Evolutionary conservation across 495 filamentous ascomycete genomes (phyloP).

Genomic region (Aspergillus leporis): DNA sequence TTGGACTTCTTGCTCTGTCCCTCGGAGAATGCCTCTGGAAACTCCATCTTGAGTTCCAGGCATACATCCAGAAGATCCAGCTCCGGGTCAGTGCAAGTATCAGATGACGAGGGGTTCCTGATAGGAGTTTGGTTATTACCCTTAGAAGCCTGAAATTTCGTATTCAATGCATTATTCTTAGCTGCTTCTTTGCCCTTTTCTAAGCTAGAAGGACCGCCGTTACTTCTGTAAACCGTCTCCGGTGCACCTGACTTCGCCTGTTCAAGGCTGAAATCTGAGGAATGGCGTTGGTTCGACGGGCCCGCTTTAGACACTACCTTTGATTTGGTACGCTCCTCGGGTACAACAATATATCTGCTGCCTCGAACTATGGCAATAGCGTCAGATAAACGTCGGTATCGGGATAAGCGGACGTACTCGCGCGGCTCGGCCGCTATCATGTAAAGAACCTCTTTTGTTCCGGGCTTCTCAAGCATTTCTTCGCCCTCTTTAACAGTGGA

Average conservation of each 20-base stretch:
- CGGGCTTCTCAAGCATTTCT: not conserved
- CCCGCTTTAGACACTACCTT: not conserved
- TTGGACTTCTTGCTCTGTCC: conserved; percentile 5
- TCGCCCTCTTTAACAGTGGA: not conserved
- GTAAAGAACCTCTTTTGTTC: conserved; percentile 5
- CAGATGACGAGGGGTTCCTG: not conserved
- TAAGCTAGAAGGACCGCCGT: not conserved
- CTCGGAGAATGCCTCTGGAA: not conserved
- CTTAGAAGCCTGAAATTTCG: not conserved
- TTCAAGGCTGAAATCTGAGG: not conserved
- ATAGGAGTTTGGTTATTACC: not conserved
- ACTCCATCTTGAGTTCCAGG: not conserved
- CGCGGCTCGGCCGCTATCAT: conserved; percentile 5
- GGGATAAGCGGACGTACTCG: conserved; percentile 15
- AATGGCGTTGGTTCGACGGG: not conserved
- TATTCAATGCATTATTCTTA: not conserved
- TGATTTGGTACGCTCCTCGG: not conserved
- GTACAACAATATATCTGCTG: not conserved
- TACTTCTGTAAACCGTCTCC: not conserved
- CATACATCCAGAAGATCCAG: conserved; percentile 12
- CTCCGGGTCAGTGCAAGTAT: conserved; percentile 11
- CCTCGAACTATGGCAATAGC: not conserved
- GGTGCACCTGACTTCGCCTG: not conserved
- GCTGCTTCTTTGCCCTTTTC: not conserved
- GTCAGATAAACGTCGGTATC: conserved; percentile 10